Base-by-base conservation (phyloP, 73 alveolate species). In the Paramecium primaurelia region DNA sequence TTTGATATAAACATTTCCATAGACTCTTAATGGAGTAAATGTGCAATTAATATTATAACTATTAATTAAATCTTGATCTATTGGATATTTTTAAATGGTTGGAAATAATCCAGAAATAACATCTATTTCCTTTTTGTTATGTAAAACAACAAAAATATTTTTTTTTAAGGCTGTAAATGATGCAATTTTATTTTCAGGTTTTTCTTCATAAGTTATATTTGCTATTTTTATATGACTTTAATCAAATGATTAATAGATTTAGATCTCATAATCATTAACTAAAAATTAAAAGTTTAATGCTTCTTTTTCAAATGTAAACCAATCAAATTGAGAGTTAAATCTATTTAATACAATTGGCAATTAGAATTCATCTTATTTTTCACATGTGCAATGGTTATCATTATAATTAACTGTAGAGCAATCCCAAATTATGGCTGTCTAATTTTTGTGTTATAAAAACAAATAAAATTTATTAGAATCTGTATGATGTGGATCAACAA, bases 401-500 rank as follows among this genome's bases (percentile, higher is more conserved):
- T 26, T 42, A 20, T 25, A 36, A 40, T 80, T 45, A 9, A 45
- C 22, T 2, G 69, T 4, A 4, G 34, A 42, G 30, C 91, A 80
- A 26, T 80, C 71, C 37, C 42, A 80, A 10, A 80, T 80, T 6
- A 28, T 44, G 9, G 16, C 75, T 80, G 30, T 20, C 14, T 20
- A 6, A 80, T 80, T 49, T 26, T 26, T 18, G 7, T 42, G 44
- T 80, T 80, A 80, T 20, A 45, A 49, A 28, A 80, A 64, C 34
- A 80, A 45, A 40, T 47, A 80, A 26, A 80, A 80, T 45, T 80
- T 80, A 80, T 80, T 80, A 20, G 37, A 26, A 80, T 45, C 8
- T 10, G 71, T 80, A 2, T 47, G 37, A 73, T 73, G 59, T 16
- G 87, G 91, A 47, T 80, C 91, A 80, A 26, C 30, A 8, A 80